A percentile compares a stretch with the other conserved stretches of the same genome.
These are phyloP conservation scores for Amylostereum areolatum DNA, from an alignment of 1,284 basidiomycete genomes.

Conservation along the genomic window DNA sequence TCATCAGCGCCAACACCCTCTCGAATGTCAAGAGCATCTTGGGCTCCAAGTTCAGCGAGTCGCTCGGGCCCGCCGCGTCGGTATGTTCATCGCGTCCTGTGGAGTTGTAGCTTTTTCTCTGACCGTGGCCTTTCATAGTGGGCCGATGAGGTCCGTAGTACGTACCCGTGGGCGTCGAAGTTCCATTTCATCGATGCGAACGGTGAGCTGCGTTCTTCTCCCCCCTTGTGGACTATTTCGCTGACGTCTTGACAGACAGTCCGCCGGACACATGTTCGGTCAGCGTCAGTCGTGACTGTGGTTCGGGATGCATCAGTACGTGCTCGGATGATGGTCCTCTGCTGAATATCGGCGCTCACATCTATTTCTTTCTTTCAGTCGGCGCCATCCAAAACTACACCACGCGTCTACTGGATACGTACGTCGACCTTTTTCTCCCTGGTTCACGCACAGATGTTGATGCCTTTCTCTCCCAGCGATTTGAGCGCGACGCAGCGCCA, in stretches of 20 bases:
- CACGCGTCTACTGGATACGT: slow-evolving; percentile 36
- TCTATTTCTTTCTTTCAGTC: slow-evolving; percentile 22
- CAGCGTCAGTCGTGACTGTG: slow-evolving; percentile 37
- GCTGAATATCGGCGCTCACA: neutral
- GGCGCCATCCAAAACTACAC: slow-evolving; percentile 53
- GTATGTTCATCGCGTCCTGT: slow-evolving; percentile 17
- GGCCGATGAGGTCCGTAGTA: slow-evolving; percentile 37
- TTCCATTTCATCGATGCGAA: slow-evolving; percentile 46
- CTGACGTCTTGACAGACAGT: slow-evolving; percentile 27
- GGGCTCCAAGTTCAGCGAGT: slow-evolving; percentile 33
- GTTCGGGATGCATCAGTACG: slow-evolving; percentile 37
- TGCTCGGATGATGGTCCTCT: slow-evolving; percentile 7
- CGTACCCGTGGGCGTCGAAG: slow-evolving; percentile 35
- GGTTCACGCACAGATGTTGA: neutral
- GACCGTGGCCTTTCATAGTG: slow-evolving; percentile 23
- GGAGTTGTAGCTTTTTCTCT: neutral
- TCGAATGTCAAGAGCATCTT: slow-evolving; percentile 38
- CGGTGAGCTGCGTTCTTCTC: slow-evolving; percentile 23
- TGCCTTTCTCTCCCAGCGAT: slow-evolving; percentile 3
- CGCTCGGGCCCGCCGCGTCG: slow-evolving; percentile 39
- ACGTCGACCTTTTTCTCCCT: neutral
- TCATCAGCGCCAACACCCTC: slow-evolving; percentile 37
- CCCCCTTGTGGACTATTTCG: neutral
- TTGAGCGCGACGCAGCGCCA: slow-evolving; percentile 36
- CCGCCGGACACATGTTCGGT: slow-evolving; percentile 46